Evolutionary conservation across 352 stramenopile species (phyloP).

Genomic region (Pythium rhizo-oryzae): DNA sequence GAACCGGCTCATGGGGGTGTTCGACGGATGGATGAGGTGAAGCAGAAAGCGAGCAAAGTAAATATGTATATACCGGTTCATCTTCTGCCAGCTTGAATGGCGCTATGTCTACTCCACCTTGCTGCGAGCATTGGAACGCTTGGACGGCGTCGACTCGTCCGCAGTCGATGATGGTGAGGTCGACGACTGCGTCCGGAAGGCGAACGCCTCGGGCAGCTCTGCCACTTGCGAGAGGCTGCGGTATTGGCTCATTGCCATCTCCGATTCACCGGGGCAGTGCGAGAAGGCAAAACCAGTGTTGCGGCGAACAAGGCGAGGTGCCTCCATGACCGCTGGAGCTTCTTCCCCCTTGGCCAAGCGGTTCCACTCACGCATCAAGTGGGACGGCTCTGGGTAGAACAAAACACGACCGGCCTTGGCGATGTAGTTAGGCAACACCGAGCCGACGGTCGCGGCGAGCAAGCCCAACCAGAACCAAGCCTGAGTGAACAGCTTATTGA

Average conservation of each 20-base stretch:
- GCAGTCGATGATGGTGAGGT: conserved; percentile 54
- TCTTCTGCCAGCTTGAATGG: neutral
- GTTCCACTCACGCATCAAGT: conserved; percentile 92
- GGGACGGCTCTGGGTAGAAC: conserved; percentile 88
- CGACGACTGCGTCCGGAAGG: conserved; percentile 33
- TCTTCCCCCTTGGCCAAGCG: conserved; percentile 80
- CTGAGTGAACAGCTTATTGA: conserved; percentile 58
- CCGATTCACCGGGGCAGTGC: conserved; percentile 68
- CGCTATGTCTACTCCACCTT: neutral
- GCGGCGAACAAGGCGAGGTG: conserved; percentile 75
- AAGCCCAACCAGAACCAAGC: conserved; percentile 90
- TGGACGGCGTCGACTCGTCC: conserved; percentile 57
- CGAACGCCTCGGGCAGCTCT: conserved; percentile 20
- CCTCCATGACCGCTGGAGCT: conserved; percentile 53
- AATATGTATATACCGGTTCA: conserved; percentile 22
- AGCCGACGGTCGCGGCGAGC: conserved; percentile 51
- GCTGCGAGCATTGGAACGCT: conserved; percentile 12
- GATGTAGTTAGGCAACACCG: conserved; percentile 87
- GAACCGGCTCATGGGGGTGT: neutral
- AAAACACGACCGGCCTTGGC: conserved; percentile 82
- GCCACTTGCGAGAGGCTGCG: conserved; percentile 42
- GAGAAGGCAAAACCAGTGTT: conserved; percentile 90
- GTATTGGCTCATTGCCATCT: conserved; percentile 66
- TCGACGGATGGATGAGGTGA: neutral
- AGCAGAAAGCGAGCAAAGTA: conserved; percentile 6